Base-by-base conservation (phyloP, 2,329 filamentous ascomycete genomes). In the Talaromyces verruculosus region DNA sequence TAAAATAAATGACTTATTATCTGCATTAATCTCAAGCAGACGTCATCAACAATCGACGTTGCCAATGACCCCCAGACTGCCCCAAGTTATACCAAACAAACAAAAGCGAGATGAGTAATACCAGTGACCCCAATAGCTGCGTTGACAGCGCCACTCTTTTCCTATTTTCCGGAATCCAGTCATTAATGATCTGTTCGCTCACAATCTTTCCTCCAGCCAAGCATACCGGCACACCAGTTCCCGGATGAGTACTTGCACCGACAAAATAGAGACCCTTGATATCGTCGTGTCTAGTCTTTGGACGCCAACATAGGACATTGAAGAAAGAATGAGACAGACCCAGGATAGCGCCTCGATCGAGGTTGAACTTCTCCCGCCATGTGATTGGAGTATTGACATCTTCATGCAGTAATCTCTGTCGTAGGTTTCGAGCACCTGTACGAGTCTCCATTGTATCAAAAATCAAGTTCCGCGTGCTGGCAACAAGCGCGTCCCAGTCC, bases 311-410 rank as follows among this genome's bases (percentile, higher is more conserved):
- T 19, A 78, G 67, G 3, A 78, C 76, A 59, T 79, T 78, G 59
- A 91, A 90, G 80, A 93, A 92, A 35, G 84, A 86, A 77, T 92
- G 90, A 19, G 84, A 87, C 0, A 92, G 80, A 0, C 90, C 90
- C 0, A 92, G 82, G 64, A 92, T 93, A 0, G 89, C 88, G 15
- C 90, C 90, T 73, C 88, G 87, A 77, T 92, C 88, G 35, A 92
- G 85, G 73, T 92, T 92, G 81, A 92, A 92, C 60, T 82, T 84
- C 17, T 81, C 73, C 70, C 87, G 83, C 90, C 90, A 92, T 81
- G 45, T 49, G 11, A 49, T 11, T 6, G 45, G 45, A 3, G 45
- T 49, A 11, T 49, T 28, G 5, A 49, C 45, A 28, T 28, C 45
- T 28, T 49, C 45, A 11, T 49, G 45, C 22, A 49, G 1, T 28